Evolutionary conservation across 2,329 filamentous ascomycete species (phyloP), one percentile per base, ranked within the genome.

Genomic region (Colletotrichum kahawae): DNA sequence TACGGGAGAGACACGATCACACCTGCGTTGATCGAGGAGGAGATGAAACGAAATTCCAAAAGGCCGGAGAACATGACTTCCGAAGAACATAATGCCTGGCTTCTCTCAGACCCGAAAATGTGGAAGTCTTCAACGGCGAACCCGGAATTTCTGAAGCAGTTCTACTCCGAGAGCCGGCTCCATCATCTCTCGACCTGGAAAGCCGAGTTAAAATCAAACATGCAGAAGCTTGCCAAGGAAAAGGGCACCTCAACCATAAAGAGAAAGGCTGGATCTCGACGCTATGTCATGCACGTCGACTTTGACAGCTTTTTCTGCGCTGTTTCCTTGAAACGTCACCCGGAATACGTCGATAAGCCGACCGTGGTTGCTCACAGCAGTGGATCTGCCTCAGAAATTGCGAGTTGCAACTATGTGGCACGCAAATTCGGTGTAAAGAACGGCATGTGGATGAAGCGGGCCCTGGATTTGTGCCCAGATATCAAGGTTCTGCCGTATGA

Each of bases 221-320:
- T 99, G 81, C 96, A 98, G 83, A 92, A 90, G 9, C 87, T 98
- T 70, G 93, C 96, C 10, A 90, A 91, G 1, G 94, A 97, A 78
- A 95, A 93, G 80, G 84, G 85, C 1, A 78, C 87, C 75, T 36
- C 80, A 4, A 84, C 82, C 77, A 7, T 86, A 78, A 87, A 92
- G 79, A 88, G 88, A 56, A 88, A 88, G 31, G 87, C 90, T 14
- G 94, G 93, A 0, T 85, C 92, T 4, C 90, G 96, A 75, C 88
- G 94, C 66, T 99, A 98, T 79, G 90, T 99, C 68, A 91, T 99
- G 81, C 97, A 99, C 80, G 95, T 99, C 34, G 97, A 99, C 82
- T 99, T 99, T 82, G 97, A 99, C 84, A 97, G 95, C 83, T 99
- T 99, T 85, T 99, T 99, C 84, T 98, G 96, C 74, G 95, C 97